Conservation (phyloP, 2,329 filamentous ascomycete species). For the Mollisia scopiformis region DNA sequence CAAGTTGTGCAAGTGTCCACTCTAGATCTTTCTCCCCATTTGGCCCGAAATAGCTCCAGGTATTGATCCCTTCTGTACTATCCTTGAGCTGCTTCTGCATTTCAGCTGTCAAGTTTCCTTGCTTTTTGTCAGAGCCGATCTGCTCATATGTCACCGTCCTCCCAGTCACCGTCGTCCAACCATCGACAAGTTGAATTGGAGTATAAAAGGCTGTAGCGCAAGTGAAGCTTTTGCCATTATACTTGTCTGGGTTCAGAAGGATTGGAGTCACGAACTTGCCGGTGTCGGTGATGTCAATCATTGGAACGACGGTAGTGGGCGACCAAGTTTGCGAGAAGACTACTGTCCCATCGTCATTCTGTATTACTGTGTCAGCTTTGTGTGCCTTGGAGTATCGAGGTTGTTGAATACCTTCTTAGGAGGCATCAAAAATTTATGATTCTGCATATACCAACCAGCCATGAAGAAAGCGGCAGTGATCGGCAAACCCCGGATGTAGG, state of each 20-base stretch:
- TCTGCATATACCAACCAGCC: slow-evolving; percentile 36
- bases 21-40: slow-evolving; percentile 34
- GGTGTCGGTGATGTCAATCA: slow-evolving; percentile 33
- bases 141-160: slow-evolving; percentile 30
- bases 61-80: neutral
- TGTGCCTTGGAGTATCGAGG: neutral
- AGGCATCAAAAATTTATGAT: neutral
- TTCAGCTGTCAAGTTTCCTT: slow-evolving; percentile 47
- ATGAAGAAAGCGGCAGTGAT: slow-evolving; percentile 49
- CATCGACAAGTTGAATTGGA: slow-evolving; percentile 35
- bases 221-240: slow-evolving; percentile 46
- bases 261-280: slow-evolving; percentile 41
- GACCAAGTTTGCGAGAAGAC: slow-evolving; percentile 15
- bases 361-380: neutral
- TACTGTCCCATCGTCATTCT: slow-evolving; percentile 33
- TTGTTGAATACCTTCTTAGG: neutral
- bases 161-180: slow-evolving; percentile 38
- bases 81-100: slow-evolving; percentile 10
- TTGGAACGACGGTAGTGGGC: slow-evolving; percentile 30
- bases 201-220: slow-evolving; percentile 45
- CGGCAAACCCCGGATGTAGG: slow-evolving; percentile 39
- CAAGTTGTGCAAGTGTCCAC: slow-evolving; percentile 34
- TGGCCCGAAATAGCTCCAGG: slow-evolving; percentile 40
- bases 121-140: slow-evolving; percentile 55
- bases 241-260: slow-evolving; percentile 45